phyloP scores from a whole-genome alignment of 805 yeast genomes.

The Yarrowia osloensis region DNA sequence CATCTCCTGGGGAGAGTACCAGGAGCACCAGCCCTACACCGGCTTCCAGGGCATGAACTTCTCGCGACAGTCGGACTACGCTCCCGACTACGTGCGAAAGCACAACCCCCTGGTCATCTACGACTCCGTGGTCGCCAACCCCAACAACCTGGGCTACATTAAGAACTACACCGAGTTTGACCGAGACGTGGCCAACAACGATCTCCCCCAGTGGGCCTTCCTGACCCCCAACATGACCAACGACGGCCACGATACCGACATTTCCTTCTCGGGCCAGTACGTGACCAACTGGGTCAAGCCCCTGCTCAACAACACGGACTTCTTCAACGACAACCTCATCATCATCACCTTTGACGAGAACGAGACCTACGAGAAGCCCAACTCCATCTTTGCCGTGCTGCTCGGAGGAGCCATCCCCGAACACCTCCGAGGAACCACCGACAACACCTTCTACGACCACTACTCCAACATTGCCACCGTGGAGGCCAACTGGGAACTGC shows the following conservation, averaged over 20 bases:
- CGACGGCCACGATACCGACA: conserved; percentile 55
- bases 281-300: conserved; percentile 50
- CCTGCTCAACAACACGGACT: conserved; percentile 49
- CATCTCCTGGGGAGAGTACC: conserved; percentile 58
- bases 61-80: conserved; percentile 48
- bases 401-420: conserved; percentile 54
- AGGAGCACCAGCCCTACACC: conserved; percentile 56
- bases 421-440: conserved; percentile 48
- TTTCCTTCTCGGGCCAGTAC: conserved; percentile 52
- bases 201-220: conserved; percentile 55
- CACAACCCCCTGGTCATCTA: conserved; percentile 53
- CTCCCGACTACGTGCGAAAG: conserved; percentile 55
- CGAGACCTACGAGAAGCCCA: conserved; percentile 48
- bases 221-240: conserved; percentile 57
- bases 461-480: conserved; percentile 53
- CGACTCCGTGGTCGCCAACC: conserved; percentile 46
- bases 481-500: conserved; percentile 55
- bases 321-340: conserved; percentile 51
- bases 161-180: conserved; percentile 52
- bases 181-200: conserved; percentile 46
- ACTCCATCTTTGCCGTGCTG: conserved; percentile 50
- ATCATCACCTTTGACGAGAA: conserved; percentile 55
- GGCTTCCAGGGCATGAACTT: conserved; percentile 54
- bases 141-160: conserved; percentile 48
- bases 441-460: conserved; percentile 54